A percentile compares a stretch with the other conserved stretches of the same genome.
These are phyloP conservation scores for Irpex sp. DNA, from an alignment of 1,284 basidiomycete genomes.

Conservation along the genomic window DNA sequence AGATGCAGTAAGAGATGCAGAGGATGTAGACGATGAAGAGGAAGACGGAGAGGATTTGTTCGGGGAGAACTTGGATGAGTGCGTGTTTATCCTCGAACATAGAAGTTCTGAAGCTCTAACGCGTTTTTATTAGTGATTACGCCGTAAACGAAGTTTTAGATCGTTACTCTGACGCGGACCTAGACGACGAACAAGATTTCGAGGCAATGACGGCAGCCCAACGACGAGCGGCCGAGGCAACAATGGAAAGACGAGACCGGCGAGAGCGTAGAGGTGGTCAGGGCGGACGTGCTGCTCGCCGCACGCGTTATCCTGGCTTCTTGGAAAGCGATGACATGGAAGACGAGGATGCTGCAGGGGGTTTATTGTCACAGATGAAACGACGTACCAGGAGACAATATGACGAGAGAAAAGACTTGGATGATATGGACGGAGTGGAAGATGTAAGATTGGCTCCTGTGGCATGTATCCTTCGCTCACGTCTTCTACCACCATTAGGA, in stretches of 20 bases:
- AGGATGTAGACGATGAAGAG: conserved; percentile 65
- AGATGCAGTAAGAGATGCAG: conserved; percentile 66
- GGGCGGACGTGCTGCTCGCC: conserved; percentile 64
- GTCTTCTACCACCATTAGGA: conserved; percentile 49
- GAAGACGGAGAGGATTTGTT: conserved; percentile 94
- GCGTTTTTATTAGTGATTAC: conserved; percentile 67
- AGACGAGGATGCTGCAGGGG: conserved; percentile 24
- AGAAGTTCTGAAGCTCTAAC: background rate
- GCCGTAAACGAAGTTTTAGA: conserved; percentile 80
- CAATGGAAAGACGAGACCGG: conserved; percentile 87
- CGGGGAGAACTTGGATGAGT: conserved; percentile 76
- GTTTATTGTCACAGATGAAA: conserved; percentile 64
- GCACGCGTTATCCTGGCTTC: conserved; percentile 81
- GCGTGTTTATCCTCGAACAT: conserved; percentile 27
- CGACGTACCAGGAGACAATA: conserved; percentile 78
- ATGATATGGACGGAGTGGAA: conserved; percentile 81
- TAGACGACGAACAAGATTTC: conserved; percentile 81
- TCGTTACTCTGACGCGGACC: conserved; percentile 79
- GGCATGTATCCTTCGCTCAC: background rate
- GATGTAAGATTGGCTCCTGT: conserved; percentile 46
- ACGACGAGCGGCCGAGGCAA: conserved; percentile 81
- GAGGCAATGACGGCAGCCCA: conserved; percentile 69
- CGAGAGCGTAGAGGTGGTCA: conserved; percentile 59
- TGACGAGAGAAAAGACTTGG: conserved; percentile 80
- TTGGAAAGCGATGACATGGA: conserved; percentile 59